Percentiles rank a stretch among this genome's conserved stretches.
Conservation (phyloP, 352 stramenopile species). For the Blastocystis hominis region DNA sequence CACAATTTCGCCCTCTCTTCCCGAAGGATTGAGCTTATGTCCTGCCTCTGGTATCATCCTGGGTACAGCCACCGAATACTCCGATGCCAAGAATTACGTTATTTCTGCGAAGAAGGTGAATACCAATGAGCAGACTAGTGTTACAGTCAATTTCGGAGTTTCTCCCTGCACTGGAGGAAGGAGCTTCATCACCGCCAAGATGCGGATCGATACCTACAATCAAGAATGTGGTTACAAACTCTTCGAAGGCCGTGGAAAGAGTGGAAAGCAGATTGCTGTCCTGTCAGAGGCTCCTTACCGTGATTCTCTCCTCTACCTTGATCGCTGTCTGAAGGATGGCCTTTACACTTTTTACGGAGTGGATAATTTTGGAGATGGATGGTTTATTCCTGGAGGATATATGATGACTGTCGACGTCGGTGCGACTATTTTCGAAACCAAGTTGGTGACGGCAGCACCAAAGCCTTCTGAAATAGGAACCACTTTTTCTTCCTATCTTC, state of each 20-base stretch:
- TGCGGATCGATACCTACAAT: not conserved
- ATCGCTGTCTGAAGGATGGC: not conserved
- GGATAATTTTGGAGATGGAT: not conserved
- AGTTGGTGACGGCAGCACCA: not conserved
- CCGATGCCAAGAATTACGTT: not conserved
- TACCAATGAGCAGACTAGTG: not conserved
- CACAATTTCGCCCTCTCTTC: not conserved
- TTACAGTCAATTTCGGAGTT: too few species aligned
- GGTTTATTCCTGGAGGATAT: not conserved
- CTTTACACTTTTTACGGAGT: not conserved
- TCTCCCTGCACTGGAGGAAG: not conserved
- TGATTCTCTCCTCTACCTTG: not conserved
- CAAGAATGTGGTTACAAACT: not conserved
- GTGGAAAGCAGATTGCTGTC: not conserved
- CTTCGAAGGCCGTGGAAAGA: not conserved
- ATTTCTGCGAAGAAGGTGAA: not conserved
- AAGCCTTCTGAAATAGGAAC: not conserved
- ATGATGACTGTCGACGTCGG: not conserved
- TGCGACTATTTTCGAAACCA: not conserved
- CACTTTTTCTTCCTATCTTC: not conserved
- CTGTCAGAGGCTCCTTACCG: too few species aligned
- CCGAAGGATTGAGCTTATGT: not conserved
- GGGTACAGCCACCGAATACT: not conserved
- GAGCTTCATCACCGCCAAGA: not conserved
- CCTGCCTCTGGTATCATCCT: not conserved